Evolutionary conservation across 345 rosid species (phyloP), one percentile per base, ranked within the genome.

Genomic region (Brassica nigra): DNA sequence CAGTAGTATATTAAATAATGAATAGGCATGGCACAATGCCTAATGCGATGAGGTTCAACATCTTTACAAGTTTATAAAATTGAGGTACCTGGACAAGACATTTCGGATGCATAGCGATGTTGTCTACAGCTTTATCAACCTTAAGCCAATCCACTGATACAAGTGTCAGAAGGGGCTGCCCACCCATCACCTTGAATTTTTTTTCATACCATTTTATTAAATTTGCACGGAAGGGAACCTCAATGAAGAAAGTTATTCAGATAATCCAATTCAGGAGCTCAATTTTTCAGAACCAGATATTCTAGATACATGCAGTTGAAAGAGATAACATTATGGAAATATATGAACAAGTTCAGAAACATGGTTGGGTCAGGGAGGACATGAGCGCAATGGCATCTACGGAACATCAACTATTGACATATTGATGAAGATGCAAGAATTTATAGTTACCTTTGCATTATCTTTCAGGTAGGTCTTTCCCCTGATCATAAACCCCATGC

Each of bases 401-500:
- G n/a, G 47, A 66, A 20, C 62, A 62, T 54, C 47, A 78, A 66
- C 68, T 57, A 31, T 68, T 29, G 57, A 68, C 66, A 49, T 47
- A 80, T 23, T 33, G 31, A 75, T 4, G 79, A 16, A 62, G 31
- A 69, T 57, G 61, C 36, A 69, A 49, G 8, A 62, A 28, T 54
- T 39, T 23, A 63, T 18, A 30, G 28, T 44, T 39, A 95, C 99
- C 97, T 95, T 95, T 66, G 86, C 67, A 82, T 85, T 87, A 79
- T 95, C 98, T 80, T 88, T 91, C 62, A 95, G 83, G 81, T 95
- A 95, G 70, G 92, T 89, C 86, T 89, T 90, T 82, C 99, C 99
- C 86, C 99, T 84, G 70, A 95, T 88, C 97, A 87, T 89, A 88
- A 95, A 95, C 16, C 98, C 97, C 78, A 63, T 83, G 59, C 97